Evolutionary conservation across 441 rosid genomes (phyloP).

Genomic region (Euphorbia corollata): DNA sequence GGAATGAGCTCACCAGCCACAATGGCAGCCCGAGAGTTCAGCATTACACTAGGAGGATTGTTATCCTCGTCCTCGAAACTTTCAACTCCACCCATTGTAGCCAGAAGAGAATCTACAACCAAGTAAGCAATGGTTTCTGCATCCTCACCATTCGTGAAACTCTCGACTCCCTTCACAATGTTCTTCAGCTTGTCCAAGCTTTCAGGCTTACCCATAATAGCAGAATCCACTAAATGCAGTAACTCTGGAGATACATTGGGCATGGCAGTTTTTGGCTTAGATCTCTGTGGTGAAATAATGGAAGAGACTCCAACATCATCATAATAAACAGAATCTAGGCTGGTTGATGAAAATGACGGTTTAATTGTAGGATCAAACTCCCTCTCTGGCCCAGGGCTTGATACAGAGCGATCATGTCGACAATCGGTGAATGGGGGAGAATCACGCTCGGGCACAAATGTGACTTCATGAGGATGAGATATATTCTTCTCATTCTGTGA

Average conservation of each 20-base stretch:
- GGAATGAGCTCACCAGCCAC: constrained; percentile 95
- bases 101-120: constrained; percentile 95
- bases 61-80: constrained; percentile 95
- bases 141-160: constrained; percentile 68
- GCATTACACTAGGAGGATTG: constrained; percentile 99
- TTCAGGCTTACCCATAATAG: constrained; percentile 96
- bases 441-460: constrained; percentile 31
- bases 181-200: constrained; percentile 81
- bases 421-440: constrained; percentile 36
- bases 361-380: constrained; percentile 30
- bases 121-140: constrained; percentile 68
- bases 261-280: constrained; percentile 62
- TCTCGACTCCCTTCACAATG: constrained; percentile 73
- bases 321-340: constrained; percentile 46
- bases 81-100: constrained; percentile 99
- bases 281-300: constrained; percentile 54
- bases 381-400: constrained; percentile 51
- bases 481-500: constrained; percentile 39
- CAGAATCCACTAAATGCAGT: constrained; percentile 96
- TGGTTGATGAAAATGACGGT: constrained; percentile 47
- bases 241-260: constrained; percentile 98
- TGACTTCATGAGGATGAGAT: constrained; percentile 22
- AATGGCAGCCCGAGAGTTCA: constrained; percentile 93
- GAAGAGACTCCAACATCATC: constrained; percentile 50
- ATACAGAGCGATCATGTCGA: constrained; percentile 37